Evolutionary conservation across 768 basidiomycete genomes (phyloP).

Genomic region (Solioccasus polychromus): DNA sequence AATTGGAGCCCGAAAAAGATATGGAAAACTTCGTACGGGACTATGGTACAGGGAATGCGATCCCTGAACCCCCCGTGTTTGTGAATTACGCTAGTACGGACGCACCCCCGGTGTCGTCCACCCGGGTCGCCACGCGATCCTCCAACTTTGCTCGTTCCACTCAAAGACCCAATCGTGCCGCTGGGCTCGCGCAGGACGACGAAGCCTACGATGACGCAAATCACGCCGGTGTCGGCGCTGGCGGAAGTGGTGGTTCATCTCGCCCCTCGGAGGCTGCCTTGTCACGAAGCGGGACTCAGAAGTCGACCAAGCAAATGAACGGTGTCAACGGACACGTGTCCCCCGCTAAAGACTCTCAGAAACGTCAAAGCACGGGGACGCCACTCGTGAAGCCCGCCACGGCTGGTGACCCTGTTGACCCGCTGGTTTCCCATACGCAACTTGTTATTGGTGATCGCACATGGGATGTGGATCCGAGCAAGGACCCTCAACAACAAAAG

Average conservation of each 20-base stretch:
- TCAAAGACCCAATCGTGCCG: constrained; percentile 30
- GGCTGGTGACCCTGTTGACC: constrained; percentile 57
- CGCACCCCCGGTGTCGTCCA: constrained; percentile 57
- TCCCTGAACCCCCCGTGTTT: constrained; percentile 86
- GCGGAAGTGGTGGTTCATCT: constrained; percentile 40
- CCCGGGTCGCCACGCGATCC: constrained; percentile 53
- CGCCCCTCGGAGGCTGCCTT: constrained; percentile 31
- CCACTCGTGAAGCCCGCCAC: constrained; percentile 29
- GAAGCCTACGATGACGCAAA: constrained; percentile 51
- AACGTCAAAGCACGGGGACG: constrained; percentile 26
- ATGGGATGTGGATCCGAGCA: constrained; percentile 62
- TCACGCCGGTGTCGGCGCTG: constrained; percentile 69
- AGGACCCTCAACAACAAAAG: constrained; percentile 56
- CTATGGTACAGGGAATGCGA: constrained; percentile 84
- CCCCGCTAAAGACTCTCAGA: constrained; percentile 22
- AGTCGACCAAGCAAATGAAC: constrained; percentile 27
- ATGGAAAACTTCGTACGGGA: constrained; percentile 86
- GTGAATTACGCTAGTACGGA: constrained; percentile 76
- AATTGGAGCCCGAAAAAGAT: constrained; percentile 83
- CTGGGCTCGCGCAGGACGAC: constrained; percentile 35
- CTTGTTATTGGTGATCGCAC: constrained; percentile 57
- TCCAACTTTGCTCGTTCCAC: constrained; percentile 51
- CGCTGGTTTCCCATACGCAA: constrained; percentile 62
- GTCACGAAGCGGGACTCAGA: constrained; percentile 32
- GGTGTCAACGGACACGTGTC: constrained; percentile 32